These are phyloP conservation scores for Conidiobolus incongruus DNA, from an alignment of 371 early-diverging fungal species.

Conservation along the genomic window DNA sequence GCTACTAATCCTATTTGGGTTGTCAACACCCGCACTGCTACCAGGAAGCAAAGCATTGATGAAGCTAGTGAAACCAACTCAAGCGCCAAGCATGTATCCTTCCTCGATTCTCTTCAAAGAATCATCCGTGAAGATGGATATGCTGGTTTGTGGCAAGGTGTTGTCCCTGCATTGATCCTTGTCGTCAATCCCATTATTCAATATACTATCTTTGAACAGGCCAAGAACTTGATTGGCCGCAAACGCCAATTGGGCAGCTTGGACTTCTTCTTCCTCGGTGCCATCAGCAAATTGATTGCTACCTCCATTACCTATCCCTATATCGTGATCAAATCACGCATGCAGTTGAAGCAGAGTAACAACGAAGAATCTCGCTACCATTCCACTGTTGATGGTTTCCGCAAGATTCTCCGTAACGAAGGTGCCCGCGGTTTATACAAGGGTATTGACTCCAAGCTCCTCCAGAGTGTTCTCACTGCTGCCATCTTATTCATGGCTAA, in stretches of 20 bases:
- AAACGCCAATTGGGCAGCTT: constrained; percentile 35
- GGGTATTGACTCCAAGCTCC: constrained; percentile 57
- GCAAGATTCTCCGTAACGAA: constrained; percentile 44
- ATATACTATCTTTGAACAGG: constrained; percentile 87
- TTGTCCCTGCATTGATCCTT: constrained; percentile 77
- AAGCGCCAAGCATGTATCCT: constrained; percentile 12
- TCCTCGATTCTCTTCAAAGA: constrained; percentile 21
- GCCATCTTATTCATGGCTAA: constrained; percentile 85
- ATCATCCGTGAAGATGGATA: constrained; percentile 76
- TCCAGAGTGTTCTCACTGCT: constrained; percentile 66
- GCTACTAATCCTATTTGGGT: constrained; percentile 97
- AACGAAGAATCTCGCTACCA: constrained; percentile 41
- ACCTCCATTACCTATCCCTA: constrained; percentile 93
- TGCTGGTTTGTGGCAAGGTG: constrained; percentile 67
- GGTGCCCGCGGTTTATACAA: constrained; percentile 53
- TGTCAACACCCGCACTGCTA: constrained; percentile 57
- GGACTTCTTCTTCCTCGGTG: constrained; percentile 90
- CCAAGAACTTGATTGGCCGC: constrained; percentile 35
- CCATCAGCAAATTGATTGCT: constrained; percentile 79
- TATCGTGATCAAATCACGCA: constrained; percentile 88
- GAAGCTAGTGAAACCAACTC: constrained; percentile 6
- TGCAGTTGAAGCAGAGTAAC: constrained; percentile 72
- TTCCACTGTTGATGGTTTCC: constrained; percentile 68
- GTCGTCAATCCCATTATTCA: constrained; percentile 96
- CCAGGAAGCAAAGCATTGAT: constrained; percentile 24